Percentiles rank a stretch among this genome's conserved stretches.
Evolutionary conservation across 2,329 filamentous ascomycete species (phyloP).

Genomic region (Trichoderma breve): DNA sequence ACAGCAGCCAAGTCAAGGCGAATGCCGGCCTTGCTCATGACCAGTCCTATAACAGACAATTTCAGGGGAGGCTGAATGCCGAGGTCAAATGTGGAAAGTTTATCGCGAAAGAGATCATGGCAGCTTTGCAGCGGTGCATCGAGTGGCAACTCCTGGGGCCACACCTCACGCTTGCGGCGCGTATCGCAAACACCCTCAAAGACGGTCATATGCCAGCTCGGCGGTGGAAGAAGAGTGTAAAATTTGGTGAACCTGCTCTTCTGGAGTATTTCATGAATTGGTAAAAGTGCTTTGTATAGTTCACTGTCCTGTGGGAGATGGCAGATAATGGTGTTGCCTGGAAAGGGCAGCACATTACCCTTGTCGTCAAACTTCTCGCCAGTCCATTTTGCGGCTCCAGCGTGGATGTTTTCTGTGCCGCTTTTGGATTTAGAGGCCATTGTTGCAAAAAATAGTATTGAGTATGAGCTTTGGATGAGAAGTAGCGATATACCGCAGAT

Average conservation of each 20-base stretch:
- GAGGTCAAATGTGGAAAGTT: not conserved
- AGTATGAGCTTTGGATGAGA: not conserved
- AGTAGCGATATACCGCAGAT: not conserved
- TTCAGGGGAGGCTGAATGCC: not conserved
- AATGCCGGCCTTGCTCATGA: not conserved
- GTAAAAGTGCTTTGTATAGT: not conserved
- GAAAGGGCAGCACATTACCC: not conserved
- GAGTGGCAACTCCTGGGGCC: not conserved
- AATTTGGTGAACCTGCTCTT: not conserved
- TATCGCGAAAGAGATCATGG: not conserved
- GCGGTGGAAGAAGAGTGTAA: not conserved
- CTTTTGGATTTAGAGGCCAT: not conserved
- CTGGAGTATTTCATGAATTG: not conserved
- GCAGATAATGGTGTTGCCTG: not conserved
- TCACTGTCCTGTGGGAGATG: not conserved
- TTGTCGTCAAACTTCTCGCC: not conserved
- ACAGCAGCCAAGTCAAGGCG: not conserved
- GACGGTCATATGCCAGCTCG: not conserved
- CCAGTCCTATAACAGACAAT: not conserved
- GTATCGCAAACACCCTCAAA: conserved; percentile 4
- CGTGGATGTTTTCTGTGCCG: not conserved
- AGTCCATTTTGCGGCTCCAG: not conserved
- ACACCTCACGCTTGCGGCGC: not conserved
- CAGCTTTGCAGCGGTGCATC: not conserved
- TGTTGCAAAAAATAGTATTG: not conserved